phyloP scores from a whole-genome alignment of 352 stramenopile species.

The Pythium chondricola region DNA sequence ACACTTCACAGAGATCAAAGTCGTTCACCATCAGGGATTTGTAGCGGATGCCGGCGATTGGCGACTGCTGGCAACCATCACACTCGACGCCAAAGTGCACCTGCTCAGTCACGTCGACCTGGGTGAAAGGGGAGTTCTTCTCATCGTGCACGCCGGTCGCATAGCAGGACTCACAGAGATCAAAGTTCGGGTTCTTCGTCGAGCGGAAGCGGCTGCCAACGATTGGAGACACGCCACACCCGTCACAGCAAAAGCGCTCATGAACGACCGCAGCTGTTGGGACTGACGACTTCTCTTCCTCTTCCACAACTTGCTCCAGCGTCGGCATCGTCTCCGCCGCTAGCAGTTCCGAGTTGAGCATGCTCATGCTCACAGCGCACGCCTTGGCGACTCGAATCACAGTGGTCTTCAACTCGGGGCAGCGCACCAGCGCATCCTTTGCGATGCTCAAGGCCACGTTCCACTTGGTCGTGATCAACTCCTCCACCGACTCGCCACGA shows the following conservation, averaged over 20 bases:
- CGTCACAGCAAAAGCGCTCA: slow-evolving; percentile 29
- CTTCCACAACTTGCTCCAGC: slow-evolving; percentile 8
- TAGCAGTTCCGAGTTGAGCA: slow-evolving; percentile 31
- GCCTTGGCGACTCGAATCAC: slow-evolving; percentile 41
- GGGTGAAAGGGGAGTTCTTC: slow-evolving; percentile 14
- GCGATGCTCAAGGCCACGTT: slow-evolving; percentile 33
- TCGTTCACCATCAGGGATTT: slow-evolving; percentile 52
- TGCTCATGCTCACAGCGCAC: slow-evolving; percentile 24
- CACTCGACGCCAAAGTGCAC: slow-evolving; percentile 39
- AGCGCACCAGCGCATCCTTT: slow-evolving; percentile 30
- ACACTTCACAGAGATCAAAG: slow-evolving; percentile 68
- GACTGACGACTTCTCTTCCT: slow-evolving; percentile 2
- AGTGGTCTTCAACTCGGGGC: slow-evolving; percentile 34
- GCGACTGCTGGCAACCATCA: slow-evolving; percentile 53
- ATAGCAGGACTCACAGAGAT: slow-evolving; percentile 31
- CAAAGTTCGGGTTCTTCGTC: slow-evolving; percentile 20
- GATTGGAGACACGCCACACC: slow-evolving; percentile 28
- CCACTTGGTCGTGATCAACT: slow-evolving; percentile 22
- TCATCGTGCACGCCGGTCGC: slow-evolving; percentile 1
- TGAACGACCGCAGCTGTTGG: slow-evolving; percentile 16
- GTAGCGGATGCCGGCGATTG: slow-evolving; percentile 57
- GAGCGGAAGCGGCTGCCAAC: slow-evolving; percentile 31
- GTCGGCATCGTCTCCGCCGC: slow-evolving; percentile 18
- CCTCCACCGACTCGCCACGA: slow-evolving; percentile 27
- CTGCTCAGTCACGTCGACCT: slow-evolving; percentile 3